Evolutionary conservation across 148 eudicot genomes (phyloP).

Genomic region (Suaeda aralocaspica): DNA sequence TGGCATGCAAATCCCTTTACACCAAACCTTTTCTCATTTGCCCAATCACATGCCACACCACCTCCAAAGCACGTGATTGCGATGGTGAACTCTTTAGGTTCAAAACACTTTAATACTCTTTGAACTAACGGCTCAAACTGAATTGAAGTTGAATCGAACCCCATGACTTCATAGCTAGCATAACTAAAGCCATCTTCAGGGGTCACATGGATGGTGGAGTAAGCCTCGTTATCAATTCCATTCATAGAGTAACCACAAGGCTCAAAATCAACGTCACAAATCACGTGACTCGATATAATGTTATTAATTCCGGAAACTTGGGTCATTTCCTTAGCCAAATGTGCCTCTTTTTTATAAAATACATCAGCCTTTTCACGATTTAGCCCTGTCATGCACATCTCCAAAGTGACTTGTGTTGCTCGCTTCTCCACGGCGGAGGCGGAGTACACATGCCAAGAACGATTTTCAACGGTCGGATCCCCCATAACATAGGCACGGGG

Average conservation of each 20-base stretch:
- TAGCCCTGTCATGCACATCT: constrained; percentile 55
- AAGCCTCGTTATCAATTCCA: constrained; percentile 39
- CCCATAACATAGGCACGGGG: constrained; percentile 44
- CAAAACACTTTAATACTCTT: constrained; percentile 40
- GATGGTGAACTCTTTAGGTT: constrained; percentile 41
- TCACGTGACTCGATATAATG: constrained; percentile 41
- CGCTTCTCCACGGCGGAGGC: constrained; percentile 22
- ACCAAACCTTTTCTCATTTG: constrained; percentile 12
- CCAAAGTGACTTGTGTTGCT: constrained; percentile 19
- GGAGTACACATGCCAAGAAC: constrained; percentile 43
- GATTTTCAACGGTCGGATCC: constrained; percentile 32
- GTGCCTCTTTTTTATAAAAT: constrained; percentile 31
- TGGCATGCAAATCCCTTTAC: constrained; percentile 26
- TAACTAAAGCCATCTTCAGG: constrained; percentile 56
- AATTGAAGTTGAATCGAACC: constrained; percentile 28
- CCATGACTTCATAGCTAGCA: constrained; percentile 63
- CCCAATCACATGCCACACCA: constrained; percentile 21
- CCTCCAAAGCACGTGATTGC: constrained; percentile 32
- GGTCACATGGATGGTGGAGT: constrained; percentile 53
- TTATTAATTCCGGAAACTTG: constrained; percentile 35
- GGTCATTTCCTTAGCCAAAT: constrained; percentile 33
- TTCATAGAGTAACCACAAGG: constrained; percentile 66
- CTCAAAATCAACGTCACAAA: constrained; percentile 50
- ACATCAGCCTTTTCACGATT: constrained; percentile 32
- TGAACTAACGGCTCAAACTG: constrained; percentile 26